A percentile compares a stretch with the other conserved stretches of the same genome.
Conservation (phyloP, 768 basidiomycete genomes). For the Boletus reticulatus region DNA sequence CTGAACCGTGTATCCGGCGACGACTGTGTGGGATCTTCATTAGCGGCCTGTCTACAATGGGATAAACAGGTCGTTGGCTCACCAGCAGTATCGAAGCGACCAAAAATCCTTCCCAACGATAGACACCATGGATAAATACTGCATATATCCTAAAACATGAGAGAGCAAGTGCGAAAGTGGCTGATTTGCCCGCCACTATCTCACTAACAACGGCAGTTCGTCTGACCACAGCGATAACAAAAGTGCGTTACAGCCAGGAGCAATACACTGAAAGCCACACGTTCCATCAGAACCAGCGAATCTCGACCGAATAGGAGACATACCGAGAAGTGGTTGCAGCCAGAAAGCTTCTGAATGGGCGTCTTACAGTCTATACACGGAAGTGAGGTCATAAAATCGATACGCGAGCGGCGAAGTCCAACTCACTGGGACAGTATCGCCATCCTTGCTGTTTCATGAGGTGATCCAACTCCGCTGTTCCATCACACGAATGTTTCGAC, state of each 20-base stretch:
- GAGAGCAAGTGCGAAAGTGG: conserved; percentile 33
- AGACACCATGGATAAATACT: not conserved
- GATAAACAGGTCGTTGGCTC: conserved; percentile 6
- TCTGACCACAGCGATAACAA: conserved; percentile 48
- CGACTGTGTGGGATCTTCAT: conserved; percentile 27
- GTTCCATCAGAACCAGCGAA: not conserved
- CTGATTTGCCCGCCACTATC: conserved; percentile 29
- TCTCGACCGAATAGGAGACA: conserved; percentile 16
- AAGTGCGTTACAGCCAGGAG: conserved; percentile 57
- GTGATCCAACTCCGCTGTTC: conserved; percentile 49
- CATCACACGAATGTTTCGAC: conserved; percentile 57
- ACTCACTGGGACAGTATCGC: conserved; percentile 59
- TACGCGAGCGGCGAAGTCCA: not conserved
- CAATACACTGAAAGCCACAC: conserved; percentile 40
- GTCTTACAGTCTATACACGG: conserved; percentile 31
- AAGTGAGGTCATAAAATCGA: not conserved
- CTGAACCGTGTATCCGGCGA: conserved; percentile 37
- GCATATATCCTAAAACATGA: conserved; percentile 18
- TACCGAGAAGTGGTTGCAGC: conserved; percentile 62
- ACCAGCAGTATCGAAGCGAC: conserved; percentile 18
- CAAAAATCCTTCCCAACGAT: too few relatives aligned
- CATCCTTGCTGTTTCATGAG: conserved; percentile 54
- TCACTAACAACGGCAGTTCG: conserved; percentile 34
- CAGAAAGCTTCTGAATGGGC: conserved; percentile 48
- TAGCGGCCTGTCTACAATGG: not conserved